A percentile compares a stretch with the other conserved stretches of the same genome.
These are phyloP conservation scores for Pulveroboletus ravenelii DNA, from an alignment of 768 basidiomycete genomes.

Conservation along the genomic window DNA sequence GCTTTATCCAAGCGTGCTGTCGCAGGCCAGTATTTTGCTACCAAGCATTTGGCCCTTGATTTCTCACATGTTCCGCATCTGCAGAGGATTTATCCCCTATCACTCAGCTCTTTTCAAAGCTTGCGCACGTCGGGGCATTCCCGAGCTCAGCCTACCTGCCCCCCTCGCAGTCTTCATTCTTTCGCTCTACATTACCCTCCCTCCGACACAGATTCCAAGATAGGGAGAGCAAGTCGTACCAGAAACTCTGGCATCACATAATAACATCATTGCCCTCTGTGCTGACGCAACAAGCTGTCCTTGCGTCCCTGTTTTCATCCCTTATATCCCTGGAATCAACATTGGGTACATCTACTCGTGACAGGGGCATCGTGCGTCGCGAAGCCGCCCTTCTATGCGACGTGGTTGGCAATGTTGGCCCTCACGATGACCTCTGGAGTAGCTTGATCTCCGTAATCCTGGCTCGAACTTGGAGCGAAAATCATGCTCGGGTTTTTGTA, in stretches of 20 bases:
- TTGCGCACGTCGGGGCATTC: constrained; percentile 65
- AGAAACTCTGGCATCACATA: constrained; percentile 44
- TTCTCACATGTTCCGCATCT: constrained; percentile 26
- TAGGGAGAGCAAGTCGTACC: constrained; percentile 35
- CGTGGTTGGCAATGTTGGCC: constrained; percentile 49
- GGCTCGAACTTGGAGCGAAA: constrained; percentile 55
- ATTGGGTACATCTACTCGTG: constrained; percentile 28
- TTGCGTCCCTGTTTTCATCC: constrained; percentile 55
- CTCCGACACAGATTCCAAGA: constrained; percentile 40
- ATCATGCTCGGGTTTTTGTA: constrained; percentile 57
- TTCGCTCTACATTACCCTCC: constrained; percentile 43
- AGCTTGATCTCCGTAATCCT: constrained; percentile 42
- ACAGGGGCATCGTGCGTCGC: constrained; percentile 44
- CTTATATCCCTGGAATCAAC: constrained; percentile 31
- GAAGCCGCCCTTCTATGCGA: constrained; percentile 49
- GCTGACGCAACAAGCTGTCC: constrained; percentile 50
- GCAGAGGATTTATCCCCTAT: constrained; percentile 36
- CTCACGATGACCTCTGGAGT: constrained; percentile 51
- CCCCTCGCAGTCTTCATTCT: constrained; percentile 71
- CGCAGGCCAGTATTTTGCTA: constrained; percentile 38
- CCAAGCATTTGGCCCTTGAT: constrained; percentile 2
- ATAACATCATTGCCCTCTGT: constrained; percentile 47
- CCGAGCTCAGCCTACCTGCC: constrained; percentile 45
- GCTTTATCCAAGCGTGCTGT: constrained; percentile 35
- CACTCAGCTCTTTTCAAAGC: constrained; percentile 56